A percentile compares a stretch with the other conserved stretches of the same genome.
Conservation (phyloP, 2,329 filamentous ascomycete species). For the Penicillium hesseltinei region DNA sequence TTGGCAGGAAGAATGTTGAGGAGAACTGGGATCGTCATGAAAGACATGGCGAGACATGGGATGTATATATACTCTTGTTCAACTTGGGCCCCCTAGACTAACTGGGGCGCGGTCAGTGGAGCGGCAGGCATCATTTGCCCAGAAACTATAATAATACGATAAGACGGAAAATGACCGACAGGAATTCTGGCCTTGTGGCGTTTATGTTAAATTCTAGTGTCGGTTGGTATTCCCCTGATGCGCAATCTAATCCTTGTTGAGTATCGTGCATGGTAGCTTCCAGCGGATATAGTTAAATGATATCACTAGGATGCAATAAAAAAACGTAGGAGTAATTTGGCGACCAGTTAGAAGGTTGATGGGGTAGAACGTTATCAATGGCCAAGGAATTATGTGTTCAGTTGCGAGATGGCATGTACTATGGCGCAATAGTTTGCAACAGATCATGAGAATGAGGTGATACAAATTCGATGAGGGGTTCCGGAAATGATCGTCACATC, state of each 20-base stretch:
- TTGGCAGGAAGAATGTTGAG: fast-evolving
- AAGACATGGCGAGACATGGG: background rate
- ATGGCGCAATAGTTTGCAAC: slow-evolving; percentile 12
- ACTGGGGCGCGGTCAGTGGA: background rate
- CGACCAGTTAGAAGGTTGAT: background rate
- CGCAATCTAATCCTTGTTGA: background rate
- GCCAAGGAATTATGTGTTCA: slow-evolving; percentile 3
- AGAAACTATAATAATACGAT: background rate
- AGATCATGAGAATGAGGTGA: slow-evolving; percentile 2
- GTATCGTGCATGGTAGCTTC: background rate
- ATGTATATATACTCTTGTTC: background rate
- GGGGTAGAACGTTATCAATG: background rate
- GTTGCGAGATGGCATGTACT: background rate
- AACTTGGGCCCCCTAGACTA: background rate
- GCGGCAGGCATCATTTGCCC: background rate
- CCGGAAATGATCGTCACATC: background rate
- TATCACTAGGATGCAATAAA: background rate
- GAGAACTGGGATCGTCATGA: background rate
- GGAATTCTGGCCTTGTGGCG: background rate
- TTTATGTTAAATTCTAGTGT: background rate
- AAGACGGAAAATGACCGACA: background rate
- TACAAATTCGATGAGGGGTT: background rate
- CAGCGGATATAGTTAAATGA: background rate
- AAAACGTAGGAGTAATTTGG: background rate
- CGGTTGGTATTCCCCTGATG: background rate